Conservation (phyloP, 805 yeast genomes). For the Phaffomyces thermotolerans region DNA sequence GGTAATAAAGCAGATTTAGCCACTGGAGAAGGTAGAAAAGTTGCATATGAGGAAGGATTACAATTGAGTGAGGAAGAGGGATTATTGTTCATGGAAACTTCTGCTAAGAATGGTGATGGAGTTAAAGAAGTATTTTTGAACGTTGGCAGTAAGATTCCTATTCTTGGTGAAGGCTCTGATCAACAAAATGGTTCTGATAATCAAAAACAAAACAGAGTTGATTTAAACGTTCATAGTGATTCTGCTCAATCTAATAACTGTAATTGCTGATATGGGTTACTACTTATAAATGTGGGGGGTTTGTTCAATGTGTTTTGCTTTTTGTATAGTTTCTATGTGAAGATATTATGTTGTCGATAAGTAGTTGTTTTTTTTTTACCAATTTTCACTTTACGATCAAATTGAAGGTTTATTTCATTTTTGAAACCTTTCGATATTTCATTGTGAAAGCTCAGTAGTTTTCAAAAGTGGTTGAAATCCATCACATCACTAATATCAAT, state of each 20-base stretch:
- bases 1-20: conserved; percentile 88
- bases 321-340: no score
- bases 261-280: conserved; percentile 21
- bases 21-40: conserved; percentile 58
- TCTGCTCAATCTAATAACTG: conserved; percentile 26
- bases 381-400: no score
- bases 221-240: conserved; percentile 26
- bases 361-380: no score
- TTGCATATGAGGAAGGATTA: conserved; percentile 79
- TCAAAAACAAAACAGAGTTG: conserved; percentile 21
- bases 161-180: conserved; percentile 15
- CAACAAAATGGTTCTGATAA: conserved; percentile 6
- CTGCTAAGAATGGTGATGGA: conserved; percentile 85
- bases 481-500: no score
- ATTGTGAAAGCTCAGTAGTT: no score
- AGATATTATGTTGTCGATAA: no score
- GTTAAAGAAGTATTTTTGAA: conserved; percentile 89
- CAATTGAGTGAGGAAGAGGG: conserved; percentile 87
- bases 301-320: no score
- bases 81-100: conserved; percentile 83
- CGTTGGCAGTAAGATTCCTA: conserved; percentile 81
- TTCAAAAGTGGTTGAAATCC: no score
- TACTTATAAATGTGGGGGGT: no score
- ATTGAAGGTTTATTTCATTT: no score
- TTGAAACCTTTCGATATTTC: no score